Conservation (phyloP, 176 grass and related monocot genomes). For the Oryza brachyantha region DNA sequence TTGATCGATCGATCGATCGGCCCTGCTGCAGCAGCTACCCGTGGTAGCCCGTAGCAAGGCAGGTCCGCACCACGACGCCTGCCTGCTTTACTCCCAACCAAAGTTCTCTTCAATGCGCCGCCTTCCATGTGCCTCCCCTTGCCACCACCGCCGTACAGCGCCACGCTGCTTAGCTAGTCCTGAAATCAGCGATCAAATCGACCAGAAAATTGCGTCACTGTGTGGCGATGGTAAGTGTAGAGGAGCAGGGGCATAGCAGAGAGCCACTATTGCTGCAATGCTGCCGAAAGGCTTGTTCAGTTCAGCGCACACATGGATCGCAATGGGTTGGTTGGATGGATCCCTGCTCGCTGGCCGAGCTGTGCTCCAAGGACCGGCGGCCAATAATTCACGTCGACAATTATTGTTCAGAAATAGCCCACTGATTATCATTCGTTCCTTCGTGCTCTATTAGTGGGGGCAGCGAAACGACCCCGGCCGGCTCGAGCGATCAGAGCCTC, state of each 20-base stretch:
- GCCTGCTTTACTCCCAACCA: neutral
- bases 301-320: neutral
- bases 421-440: slow-evolving; percentile 8
- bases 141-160: neutral
- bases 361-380: neutral
- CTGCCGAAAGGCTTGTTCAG: neutral
- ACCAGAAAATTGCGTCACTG: neutral
- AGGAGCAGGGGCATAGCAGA: neutral
- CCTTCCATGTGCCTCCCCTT: neutral
- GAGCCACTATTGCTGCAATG: neutral
- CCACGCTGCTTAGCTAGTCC: neutral
- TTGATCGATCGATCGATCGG: neutral
- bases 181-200: neutral
- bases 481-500: neutral
- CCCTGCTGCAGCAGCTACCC: neutral
- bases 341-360: neutral
- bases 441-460: slow-evolving; percentile 35
- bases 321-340: neutral
- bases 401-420: slow-evolving; percentile 35
- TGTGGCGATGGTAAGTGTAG: neutral
- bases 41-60: neutral
- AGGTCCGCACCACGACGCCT: slow-evolving; percentile 23
- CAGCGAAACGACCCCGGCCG: neutral
- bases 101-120: slow-evolving; percentile 9
- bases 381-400: slow-evolving; percentile 35